Percentiles rank a stretch among this genome's conserved stretches.
phyloP scores from a whole-genome alignment of 148 eudicot species.

The Tetragonia tetragonoides region DNA sequence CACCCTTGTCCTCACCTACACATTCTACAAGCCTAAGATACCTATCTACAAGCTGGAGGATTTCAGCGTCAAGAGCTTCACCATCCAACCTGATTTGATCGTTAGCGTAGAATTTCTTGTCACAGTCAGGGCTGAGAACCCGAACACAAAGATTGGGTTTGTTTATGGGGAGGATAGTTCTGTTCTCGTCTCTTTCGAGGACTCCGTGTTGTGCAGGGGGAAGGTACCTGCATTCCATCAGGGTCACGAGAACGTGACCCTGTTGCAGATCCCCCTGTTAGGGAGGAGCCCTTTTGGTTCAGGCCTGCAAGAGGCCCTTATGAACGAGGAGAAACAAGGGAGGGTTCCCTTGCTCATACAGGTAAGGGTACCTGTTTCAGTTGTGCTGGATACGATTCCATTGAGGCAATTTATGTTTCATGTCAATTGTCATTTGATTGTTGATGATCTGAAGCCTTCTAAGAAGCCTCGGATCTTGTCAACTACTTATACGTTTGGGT shows the following conservation, averaged over 20 bases:
- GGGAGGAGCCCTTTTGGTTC: slow-evolving; percentile 44
- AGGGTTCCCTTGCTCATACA: slow-evolving; percentile 44
- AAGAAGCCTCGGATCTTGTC: slow-evolving; percentile 40
- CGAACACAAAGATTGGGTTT: slow-evolving; percentile 40
- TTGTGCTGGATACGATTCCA: slow-evolving; percentile 29
- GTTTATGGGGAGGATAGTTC: slow-evolving; percentile 35
- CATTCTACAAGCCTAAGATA: slow-evolving; percentile 43
- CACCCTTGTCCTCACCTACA: slow-evolving; percentile 24
- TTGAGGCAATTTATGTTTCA: slow-evolving; percentile 31
- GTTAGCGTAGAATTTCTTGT: slow-evolving; percentile 33
- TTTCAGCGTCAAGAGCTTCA: slow-evolving; percentile 37
- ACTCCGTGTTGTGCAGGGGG: slow-evolving; percentile 39
- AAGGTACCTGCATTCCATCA: slow-evolving; percentile 47
- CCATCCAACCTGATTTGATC: slow-evolving; percentile 32
- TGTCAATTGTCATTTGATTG: slow-evolving; percentile 39
- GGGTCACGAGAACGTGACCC: slow-evolving; percentile 38
- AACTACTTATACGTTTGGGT: slow-evolving; percentile 19
- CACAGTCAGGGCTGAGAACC: slow-evolving; percentile 46
- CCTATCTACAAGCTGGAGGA: slow-evolving; percentile 44
- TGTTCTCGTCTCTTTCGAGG: slow-evolving; percentile 31
- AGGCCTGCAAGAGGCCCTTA: slow-evolving; percentile 35
- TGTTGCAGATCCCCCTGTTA: slow-evolving; percentile 32
- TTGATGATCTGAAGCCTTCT: slow-evolving; percentile 41
- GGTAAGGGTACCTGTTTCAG: slow-evolving; percentile 42
- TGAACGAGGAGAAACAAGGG: slow-evolving; percentile 18